A percentile compares a stretch with the other conserved stretches of the same genome.
phyloP scores from a whole-genome alignment of 129 eudicot species.

The Smallanthus sonchifolius region DNA sequence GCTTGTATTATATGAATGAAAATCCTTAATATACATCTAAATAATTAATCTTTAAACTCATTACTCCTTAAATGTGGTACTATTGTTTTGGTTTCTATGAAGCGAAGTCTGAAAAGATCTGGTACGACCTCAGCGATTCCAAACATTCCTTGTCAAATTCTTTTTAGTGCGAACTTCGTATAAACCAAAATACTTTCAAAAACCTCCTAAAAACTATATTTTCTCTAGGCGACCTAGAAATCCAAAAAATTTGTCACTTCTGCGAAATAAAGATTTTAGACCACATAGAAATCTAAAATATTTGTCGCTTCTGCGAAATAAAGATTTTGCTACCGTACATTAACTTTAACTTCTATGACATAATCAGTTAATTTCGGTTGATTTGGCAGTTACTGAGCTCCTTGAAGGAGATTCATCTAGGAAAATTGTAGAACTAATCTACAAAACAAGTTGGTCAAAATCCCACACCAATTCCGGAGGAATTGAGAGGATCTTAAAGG shows the following conservation, averaged over 20 bases:
- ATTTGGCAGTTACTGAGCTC: slow-evolving; percentile 79
- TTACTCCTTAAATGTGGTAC: background rate
- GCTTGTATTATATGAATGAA: background rate
- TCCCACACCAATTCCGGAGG: slow-evolving; percentile 48
- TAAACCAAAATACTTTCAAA: no score
- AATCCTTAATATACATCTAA: background rate
- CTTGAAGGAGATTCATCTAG: slow-evolving; percentile 92
- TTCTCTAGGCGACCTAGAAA: no score
- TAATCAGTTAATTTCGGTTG: background rate
- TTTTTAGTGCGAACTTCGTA: no score
- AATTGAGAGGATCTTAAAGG: slow-evolving; percentile 85
- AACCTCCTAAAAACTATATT: no score
- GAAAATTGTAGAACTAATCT: slow-evolving; percentile 84
- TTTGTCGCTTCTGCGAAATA: background rate
- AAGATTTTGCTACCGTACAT: background rate
- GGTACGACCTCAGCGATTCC: no score
- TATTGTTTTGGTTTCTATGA: no score
- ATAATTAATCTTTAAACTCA: background rate
- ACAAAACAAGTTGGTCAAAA: slow-evolving; percentile 70
- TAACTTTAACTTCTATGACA: background rate
- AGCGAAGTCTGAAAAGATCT: no score
- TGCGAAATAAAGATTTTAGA: no score
- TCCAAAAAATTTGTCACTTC: no score
- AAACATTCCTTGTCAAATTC: no score
- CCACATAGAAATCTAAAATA: no score